Conservation (phyloP, 176 grass and related monocot genomes). For the Phoenix roebelenii region DNA sequence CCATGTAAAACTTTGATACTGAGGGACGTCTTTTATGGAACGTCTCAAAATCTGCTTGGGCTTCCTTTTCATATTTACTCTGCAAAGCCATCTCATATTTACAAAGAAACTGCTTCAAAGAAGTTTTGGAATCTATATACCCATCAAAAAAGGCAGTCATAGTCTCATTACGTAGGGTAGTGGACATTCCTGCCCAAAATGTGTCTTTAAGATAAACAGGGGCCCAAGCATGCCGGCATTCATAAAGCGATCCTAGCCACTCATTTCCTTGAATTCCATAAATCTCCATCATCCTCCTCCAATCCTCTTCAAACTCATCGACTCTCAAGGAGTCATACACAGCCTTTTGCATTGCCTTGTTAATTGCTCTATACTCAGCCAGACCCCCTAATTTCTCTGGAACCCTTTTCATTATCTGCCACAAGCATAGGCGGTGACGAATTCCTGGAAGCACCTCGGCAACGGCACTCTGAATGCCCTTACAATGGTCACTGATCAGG, state of each 20-base stretch:
- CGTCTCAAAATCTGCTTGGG: constrained; percentile 96
- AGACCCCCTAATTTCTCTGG: constrained; percentile 59
- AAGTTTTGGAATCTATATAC: constrained; percentile 76
- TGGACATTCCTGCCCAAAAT: constrained; percentile 96
- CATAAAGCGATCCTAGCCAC: constrained; percentile 78
- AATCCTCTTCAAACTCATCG: constrained; percentile 78
- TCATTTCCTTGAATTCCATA: constrained; percentile 72
- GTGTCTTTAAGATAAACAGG: constrained; percentile 84
- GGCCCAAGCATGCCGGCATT: constrained; percentile 66
- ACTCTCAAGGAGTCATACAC: constrained; percentile 68
- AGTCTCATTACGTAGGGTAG: constrained; percentile 58
- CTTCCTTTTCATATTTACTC: constrained; percentile 90
- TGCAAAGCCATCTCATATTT: constrained; percentile 83
- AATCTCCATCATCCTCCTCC: constrained; percentile 58
- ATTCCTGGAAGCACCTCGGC: constrained; percentile 68
- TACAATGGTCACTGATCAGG: constrained; percentile 73
- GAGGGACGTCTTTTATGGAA: constrained; percentile 89
- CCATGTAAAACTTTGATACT: constrained; percentile 98
- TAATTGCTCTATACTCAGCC: constrained; percentile 69
- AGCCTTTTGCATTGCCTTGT: constrained; percentile 80
- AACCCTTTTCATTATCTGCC: constrained; percentile 78
- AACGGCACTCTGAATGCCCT: constrained; percentile 63
- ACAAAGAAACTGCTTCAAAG: constrained; percentile 77
- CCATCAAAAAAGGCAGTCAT: constrained; percentile 81
- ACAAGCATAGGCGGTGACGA: constrained; percentile 73